Evolutionary conservation across 2,329 filamentous ascomycete genomes (phyloP).

Genomic region (Diaporthe ampelina): DNA sequence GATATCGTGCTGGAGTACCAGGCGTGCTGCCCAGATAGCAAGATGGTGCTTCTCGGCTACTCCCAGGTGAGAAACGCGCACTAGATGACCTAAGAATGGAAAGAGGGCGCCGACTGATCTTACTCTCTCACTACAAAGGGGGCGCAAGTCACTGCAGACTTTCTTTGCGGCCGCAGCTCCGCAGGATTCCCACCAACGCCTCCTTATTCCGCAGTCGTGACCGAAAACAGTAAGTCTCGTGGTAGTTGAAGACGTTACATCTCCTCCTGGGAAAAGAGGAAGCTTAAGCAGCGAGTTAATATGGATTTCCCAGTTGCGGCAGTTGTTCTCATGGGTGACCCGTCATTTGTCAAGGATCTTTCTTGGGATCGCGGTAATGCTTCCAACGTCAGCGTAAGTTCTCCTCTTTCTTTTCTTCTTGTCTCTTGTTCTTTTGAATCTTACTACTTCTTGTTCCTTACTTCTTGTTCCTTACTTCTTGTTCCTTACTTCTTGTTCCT

Average conservation of each 20-base stretch:
- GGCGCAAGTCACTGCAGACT: slow-evolving; percentile 50
- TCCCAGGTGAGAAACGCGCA: slow-evolving; percentile 46
- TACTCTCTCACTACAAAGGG: slow-evolving; percentile 33
- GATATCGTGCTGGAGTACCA: slow-evolving; percentile 49
- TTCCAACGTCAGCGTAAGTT: slow-evolving; percentile 46
- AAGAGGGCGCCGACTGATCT: neutral
- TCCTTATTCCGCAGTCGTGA: slow-evolving; percentile 38
- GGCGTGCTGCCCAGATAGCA: slow-evolving; percentile 46
- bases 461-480: no score
- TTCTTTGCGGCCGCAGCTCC: slow-evolving; percentile 47
- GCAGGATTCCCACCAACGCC: slow-evolving; percentile 42
- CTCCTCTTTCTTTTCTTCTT: neutral
- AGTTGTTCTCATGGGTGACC: slow-evolving; percentile 54
- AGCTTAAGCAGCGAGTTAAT: neutral
- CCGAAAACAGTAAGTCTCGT: slow-evolving; percentile 40
- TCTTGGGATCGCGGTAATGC: slow-evolving; percentile 50
- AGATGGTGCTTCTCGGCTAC: slow-evolving; percentile 54
- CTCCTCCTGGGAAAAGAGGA: neutral
- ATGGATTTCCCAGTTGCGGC: slow-evolving; percentile 46
- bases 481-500: no score
- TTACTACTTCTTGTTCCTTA: no score
- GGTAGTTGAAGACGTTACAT: neutral
- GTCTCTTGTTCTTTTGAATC: no score
- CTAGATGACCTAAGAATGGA: slow-evolving; percentile 24
- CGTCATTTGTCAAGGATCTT: slow-evolving; percentile 48